Base-by-base conservation (phyloP, 352 stramenopile genomes). In the Globisporangium paroecandrum region DNA sequence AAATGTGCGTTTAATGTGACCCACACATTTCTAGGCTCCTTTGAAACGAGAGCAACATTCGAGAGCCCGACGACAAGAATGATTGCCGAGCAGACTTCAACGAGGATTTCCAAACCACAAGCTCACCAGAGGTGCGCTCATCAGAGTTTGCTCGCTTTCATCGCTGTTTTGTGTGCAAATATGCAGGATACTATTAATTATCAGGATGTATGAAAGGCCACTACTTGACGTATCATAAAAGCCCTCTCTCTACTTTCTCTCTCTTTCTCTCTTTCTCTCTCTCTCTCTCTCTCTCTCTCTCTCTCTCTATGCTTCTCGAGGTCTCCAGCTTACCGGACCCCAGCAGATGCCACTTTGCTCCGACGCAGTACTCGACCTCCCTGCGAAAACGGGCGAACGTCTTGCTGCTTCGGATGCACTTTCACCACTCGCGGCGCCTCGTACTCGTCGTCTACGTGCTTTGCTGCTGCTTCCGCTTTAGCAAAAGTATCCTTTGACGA, bases 401-500 rank as follows among this genome's bases (percentile, higher is more conserved):
- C 81, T 63, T 77, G 74, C 69, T 91, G 83, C 69, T 89, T 91
- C n/a, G 77, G 72, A 43, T 91, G 83, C 32, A 87, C 76, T 18
- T 72, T 72, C 22, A 81, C 69, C 15, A 91, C 69, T 7, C 83
- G 79, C 3, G 83, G 83, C 10, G 63, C 59, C 3, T 77, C 69
- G 36, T 75, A 71, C 2, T 70, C 47, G 32, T 63, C 58, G 10
- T 55, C 58, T 64, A 74, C 41, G 62, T 72, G 47, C 15, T 46
- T 66, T 64, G 20, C n/a, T 34, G 70, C 18, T 34, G 58, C 27
- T 24, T 59, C 43, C 15, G 46, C 18, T 43, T 43, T 43, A 4
- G 18, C 27, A n/a, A 20, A 9, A 18, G 8, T 29, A 18, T 58
- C 15, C 15, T 22, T 38, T 10, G 54, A 25, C 7, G 54, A 58